Evolutionary conservation across 192 early-diverging fungal genomes (phyloP).

Genomic region (Coemansia sp.): DNA sequence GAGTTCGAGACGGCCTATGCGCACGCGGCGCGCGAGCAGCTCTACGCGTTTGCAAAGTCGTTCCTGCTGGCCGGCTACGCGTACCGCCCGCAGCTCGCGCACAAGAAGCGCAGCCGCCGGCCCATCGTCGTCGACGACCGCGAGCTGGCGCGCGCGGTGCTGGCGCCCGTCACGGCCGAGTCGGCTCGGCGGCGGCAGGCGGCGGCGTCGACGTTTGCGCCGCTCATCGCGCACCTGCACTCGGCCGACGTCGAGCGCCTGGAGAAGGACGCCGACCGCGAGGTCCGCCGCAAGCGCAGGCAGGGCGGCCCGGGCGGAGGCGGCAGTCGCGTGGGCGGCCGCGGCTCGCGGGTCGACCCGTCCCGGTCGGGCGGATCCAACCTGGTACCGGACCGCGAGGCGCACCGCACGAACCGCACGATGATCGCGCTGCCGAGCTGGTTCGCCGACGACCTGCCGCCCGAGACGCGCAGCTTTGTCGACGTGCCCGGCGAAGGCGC

Average conservation of each 20-base stretch:
- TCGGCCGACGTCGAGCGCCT: constrained; percentile 78
- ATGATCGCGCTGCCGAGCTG: constrained; percentile 48
- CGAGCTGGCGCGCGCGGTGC: constrained; percentile 69
- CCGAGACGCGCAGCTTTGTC: constrained; percentile 49
- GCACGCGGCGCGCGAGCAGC: constrained; percentile 93
- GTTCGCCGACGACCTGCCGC: constrained; percentile 54
- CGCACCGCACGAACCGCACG: constrained; percentile 46
- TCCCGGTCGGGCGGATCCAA: not conserved
- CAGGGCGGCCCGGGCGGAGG: constrained; percentile 55
- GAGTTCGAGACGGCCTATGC: constrained; percentile 95
- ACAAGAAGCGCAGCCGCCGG: constrained; percentile 7
- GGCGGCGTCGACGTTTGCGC: constrained; percentile 62
- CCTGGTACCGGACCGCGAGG: constrained; percentile 36
- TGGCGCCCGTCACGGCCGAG: constrained; percentile 62
- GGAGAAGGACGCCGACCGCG: constrained; percentile 83
- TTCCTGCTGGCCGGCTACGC: constrained; percentile 80
- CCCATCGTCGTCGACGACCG: constrained; percentile 65
- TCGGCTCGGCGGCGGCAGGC: constrained; percentile 55
- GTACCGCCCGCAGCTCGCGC: constrained; percentile 69
- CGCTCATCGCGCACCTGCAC: constrained; percentile 65
- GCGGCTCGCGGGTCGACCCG: not conserved
- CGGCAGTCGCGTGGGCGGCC: not conserved
- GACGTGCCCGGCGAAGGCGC: constrained; percentile 46
- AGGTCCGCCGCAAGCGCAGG: constrained; percentile 81
- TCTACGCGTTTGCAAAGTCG: constrained; percentile 83